Base-by-base conservation (phyloP, 2,329 filamentous ascomycete species). In the Stemphylium beticola region DNA sequence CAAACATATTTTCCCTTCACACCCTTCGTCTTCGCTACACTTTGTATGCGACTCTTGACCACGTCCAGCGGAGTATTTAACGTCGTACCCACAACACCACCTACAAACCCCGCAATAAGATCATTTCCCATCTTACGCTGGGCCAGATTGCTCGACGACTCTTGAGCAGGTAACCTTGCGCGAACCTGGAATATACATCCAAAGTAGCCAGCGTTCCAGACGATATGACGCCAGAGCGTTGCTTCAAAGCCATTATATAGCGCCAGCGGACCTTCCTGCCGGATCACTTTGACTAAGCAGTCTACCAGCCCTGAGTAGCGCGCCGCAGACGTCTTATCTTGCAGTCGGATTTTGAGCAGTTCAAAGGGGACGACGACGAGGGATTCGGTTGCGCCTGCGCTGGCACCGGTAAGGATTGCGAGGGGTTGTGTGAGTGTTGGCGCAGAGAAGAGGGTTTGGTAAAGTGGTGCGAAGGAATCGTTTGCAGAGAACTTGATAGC, bases 401-500 rank as follows among this genome's bases (percentile, higher is more conserved):
- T 70, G 20, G 67, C 68, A 2, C 67, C 68, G 7, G 67, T 71
- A 4, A 70, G 50, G 26, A 71, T 49, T 9, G 68, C 66, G 29
- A 72, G 59, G 1, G 65, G 64, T 39, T 72, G 68, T 12, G 65
- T 69, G 9, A 67, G 34, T 3, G 40, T 49, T 1, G 66, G 60
- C 1, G 55, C 42, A 10, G 62, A 38, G 58, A 72, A 68, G 22
- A 67, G 47, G 12, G 38, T 52, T 41, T 67, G 67, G 49, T 72
- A 72, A 18, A 69, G 57, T 0, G 57, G 49, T 6, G 54, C 51
- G 44, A 72, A 70, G 29, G 65, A 66, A 45, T 68, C 68, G 52
- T 72, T 72, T 37, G 68, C 58, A 9, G 68, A 72, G 55, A 72
- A 72, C 34, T 72, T 72, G 39, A 72, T 72, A 2, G 68, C 68